These are phyloP conservation scores for Iberis pinnata DNA, from an alignment of 345 rosid species.

Conservation along the genomic window DNA sequence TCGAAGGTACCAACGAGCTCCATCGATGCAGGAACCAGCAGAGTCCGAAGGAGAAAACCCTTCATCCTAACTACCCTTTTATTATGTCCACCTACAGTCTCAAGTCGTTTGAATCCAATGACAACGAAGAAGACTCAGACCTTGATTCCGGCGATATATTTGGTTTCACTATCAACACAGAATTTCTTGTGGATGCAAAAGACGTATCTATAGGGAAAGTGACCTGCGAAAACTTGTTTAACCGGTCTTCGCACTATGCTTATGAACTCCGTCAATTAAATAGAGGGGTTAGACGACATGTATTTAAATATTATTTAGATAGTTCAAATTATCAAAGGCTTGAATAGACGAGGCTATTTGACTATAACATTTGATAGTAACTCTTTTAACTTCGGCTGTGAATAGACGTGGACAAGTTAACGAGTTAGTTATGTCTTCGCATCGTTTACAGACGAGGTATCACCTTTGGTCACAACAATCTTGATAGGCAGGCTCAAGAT, in stretches of 20 bases:
- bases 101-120: conserved; percentile 24
- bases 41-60: conserved; percentile 15
- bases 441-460: too few relatives aligned
- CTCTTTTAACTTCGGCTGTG: too few relatives aligned
- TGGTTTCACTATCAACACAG: conserved; percentile 15
- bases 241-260: too few relatives aligned
- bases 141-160: conserved; percentile 21
- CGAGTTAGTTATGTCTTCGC: too few relatives aligned
- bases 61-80: conserved; percentile 31
- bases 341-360: too few relatives aligned
- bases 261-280: too few relatives aligned
- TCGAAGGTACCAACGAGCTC: conserved; percentile 29
- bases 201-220: conserved; percentile 16
- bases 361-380: neutral
- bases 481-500: too few relatives aligned
- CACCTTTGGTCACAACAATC: too few relatives aligned
- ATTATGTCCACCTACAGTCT: conserved; percentile 19
- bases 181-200: conserved; percentile 8
- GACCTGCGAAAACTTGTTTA: conserved; percentile 25
- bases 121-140: conserved; percentile 1
- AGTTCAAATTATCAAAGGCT: too few relatives aligned
- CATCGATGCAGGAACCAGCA: conserved; percentile 17
- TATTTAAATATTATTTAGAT: too few relatives aligned
- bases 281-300: too few relatives aligned
- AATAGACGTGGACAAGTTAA: too few relatives aligned